phyloP scores from a whole-genome alignment of 192 early-diverging fungal genomes.

The Backusella sp. region DNA sequence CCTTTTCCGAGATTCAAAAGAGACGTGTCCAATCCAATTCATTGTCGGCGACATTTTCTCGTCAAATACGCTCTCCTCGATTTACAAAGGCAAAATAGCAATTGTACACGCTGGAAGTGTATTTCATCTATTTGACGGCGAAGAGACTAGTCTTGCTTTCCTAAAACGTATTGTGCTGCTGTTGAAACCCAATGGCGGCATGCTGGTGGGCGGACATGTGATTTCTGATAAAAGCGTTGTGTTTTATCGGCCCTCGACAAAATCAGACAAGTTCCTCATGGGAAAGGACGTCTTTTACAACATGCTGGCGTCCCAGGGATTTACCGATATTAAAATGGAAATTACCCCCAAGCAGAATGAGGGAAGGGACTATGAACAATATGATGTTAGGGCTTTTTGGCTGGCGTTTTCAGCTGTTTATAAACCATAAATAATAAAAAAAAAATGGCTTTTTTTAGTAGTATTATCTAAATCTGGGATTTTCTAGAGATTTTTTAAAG shows the following conservation, averaged over 20 bases:
- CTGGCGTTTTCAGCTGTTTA: background rate
- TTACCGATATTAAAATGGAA: background rate
- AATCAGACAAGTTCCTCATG: constrained; percentile 3
- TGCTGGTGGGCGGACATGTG: constrained; percentile 23
- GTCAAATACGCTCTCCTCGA: background rate
- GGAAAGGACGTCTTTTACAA: constrained; percentile 6
- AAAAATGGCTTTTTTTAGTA: background rate
- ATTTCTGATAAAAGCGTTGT: background rate
- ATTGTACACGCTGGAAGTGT: constrained; percentile 26
- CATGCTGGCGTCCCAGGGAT: background rate
- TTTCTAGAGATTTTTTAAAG: background rate
- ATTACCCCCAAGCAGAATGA: background rate
- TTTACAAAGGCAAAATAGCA: background rate
- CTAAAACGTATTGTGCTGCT: constrained; percentile 6
- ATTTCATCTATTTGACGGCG: constrained; percentile 22
- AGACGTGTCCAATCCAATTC: constrained; percentile 16
- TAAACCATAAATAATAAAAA: background rate
- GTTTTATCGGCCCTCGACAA: background rate
- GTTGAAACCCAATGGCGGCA: constrained; percentile 16
- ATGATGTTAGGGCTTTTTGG: background rate
- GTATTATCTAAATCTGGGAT: background rate
- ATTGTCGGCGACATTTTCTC: constrained; percentile 21
- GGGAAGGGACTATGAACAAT: background rate
- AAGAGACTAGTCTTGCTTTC: background rate
- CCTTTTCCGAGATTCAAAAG: constrained; percentile 16